phyloP scores from a whole-genome alignment of 345 rosid genomes.

The Cardamine resedifolia region DNA sequence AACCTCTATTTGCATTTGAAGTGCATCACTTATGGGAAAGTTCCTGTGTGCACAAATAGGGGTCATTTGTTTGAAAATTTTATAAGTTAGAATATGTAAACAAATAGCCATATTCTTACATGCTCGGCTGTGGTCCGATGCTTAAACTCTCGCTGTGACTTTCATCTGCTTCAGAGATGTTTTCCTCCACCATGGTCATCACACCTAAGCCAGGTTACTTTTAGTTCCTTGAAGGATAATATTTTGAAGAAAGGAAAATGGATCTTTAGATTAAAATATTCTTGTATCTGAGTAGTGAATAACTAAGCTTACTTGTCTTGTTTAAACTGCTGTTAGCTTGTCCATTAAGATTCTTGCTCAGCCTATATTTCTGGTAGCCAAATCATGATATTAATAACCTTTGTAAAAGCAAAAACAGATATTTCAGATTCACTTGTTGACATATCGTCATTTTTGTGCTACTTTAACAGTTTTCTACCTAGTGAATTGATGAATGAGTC shows the following conservation, averaged over 20 bases:
- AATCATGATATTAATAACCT: conserved; percentile 28
- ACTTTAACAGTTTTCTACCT: background rate
- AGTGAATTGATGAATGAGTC: background rate
- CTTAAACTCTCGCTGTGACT: conserved; percentile 54
- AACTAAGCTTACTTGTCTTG: conserved; percentile 56
- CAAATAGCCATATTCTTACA: conserved; percentile 48
- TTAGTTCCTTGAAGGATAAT: background rate
- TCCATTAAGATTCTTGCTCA: conserved; percentile 83
- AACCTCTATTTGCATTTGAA: conserved; percentile 88
- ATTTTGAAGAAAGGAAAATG: background rate
- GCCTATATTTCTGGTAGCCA: conserved; percentile 71
- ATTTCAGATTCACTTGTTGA: background rate
- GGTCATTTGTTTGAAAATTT: background rate
- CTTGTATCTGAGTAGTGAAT: background rate
- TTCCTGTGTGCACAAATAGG: conserved; percentile 49
- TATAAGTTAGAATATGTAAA: background rate
- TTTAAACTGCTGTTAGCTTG: conserved; percentile 59
- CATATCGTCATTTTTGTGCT: background rate
- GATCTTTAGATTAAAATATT: background rate
- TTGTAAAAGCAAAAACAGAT: background rate
- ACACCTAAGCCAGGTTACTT: conserved; percentile 40
- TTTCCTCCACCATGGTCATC: conserved; percentile 50
- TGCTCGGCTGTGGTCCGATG: conserved; percentile 65
- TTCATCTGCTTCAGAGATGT: conserved; percentile 55
- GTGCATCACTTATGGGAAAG: conserved; percentile 69